Percentiles rank a stretch among this genome's conserved stretches.
Evolutionary conservation across 2,329 filamentous ascomycete genomes (phyloP).

Genomic region (Colletotrichum plurivorum): DNA sequence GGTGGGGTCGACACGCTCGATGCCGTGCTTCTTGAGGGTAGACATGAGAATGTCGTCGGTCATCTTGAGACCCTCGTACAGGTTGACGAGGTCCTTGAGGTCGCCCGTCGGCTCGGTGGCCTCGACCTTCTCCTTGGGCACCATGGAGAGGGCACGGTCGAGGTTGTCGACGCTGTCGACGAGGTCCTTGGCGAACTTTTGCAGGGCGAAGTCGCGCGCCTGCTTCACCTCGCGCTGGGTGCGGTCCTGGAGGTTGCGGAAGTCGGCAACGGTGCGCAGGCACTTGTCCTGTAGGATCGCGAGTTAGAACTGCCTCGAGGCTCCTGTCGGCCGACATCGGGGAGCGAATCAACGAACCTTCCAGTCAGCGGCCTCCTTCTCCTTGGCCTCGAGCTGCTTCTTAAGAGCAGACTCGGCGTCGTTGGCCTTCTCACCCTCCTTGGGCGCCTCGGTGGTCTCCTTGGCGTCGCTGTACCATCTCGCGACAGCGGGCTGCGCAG

Average conservation of each 20-base stretch:
- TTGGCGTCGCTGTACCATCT: slow-evolving; percentile 67
- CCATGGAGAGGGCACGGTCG: slow-evolving; percentile 88
- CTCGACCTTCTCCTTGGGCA: slow-evolving; percentile 80
- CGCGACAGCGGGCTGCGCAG: slow-evolving; percentile 51
- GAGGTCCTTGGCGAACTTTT: slow-evolving; percentile 94
- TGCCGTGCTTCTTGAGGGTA: slow-evolving; percentile 93
- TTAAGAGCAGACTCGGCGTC: slow-evolving; percentile 61
- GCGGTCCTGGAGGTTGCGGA: slow-evolving; percentile 97
- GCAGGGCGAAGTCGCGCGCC: slow-evolving; percentile 93
- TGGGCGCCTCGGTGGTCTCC: slow-evolving; percentile 47
- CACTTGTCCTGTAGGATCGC: slow-evolving; percentile 82
- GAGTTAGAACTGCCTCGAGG: slow-evolving; percentile 18
- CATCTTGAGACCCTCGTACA: slow-evolving; percentile 95
- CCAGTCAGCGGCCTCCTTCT: slow-evolving; percentile 75
- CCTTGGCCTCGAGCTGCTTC: slow-evolving; percentile 67
- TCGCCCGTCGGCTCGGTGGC: slow-evolving; percentile 61
- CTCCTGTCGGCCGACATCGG: slow-evolving; percentile 27
- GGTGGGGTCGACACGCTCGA: slow-evolving; percentile 88
- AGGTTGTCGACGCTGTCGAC: slow-evolving; percentile 97
- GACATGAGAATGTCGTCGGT: slow-evolving; percentile 89
- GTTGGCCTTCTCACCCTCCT: slow-evolving; percentile 45
- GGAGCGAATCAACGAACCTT: slow-evolving; percentile 73
- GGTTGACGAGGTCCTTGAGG: slow-evolving; percentile 80
- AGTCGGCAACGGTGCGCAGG: slow-evolving; percentile 93
- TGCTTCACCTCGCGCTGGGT: slow-evolving; percentile 90